Evolutionary conservation across 2,329 filamentous ascomycete genomes (phyloP), one percentile per base, ranked within the genome.

Genomic region (Penicillium sp.): DNA sequence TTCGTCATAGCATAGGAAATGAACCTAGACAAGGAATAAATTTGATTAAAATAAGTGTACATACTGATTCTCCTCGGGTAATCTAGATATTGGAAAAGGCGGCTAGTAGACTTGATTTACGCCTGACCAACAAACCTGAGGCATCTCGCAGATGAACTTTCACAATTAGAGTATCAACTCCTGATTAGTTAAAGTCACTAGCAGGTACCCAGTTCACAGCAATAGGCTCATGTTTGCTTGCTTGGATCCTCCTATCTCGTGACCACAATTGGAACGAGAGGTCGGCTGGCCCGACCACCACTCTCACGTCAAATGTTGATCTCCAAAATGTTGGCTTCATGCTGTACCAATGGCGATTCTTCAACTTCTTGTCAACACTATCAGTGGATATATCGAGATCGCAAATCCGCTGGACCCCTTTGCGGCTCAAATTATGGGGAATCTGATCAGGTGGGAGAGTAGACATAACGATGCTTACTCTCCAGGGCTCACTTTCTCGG

Each of bases 331-430:
- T 53, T 4, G 74, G 68, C 4, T 71, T 72, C 8, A 63, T 55
- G 42, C 67, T 74, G 52, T 74, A 77, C 74, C 74, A 77, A 42
- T 72, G 72, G 3, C 69, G 62, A 58, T 77, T 78, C 55, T 76
- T 77, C 35, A 70, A 52, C 35, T 76, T 76, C 52, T 69, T 72
- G 3, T 75, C 70, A 2, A 74, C 69, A 22, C 57, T 55, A 2
- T 69, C 64, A 0, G 74, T 71, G 8, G 59, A 58, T 7, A 75
- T 71, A 37, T 71, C 63, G 1, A 78, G 61, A 28, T 65, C 64
- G 58, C 76, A 77, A 14, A 77, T 63, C 6, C 52, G 61, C 37
- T 70, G 70, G 5, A 68, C 69, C 1, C 70, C 68, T 8, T 64
- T 59, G 6, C 71, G 57, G 2, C 54, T 55, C 49, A 74, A 59